Base-by-base conservation (phyloP, 1,284 basidiomycete genomes). In the Neolentinus lepideus region DNA sequence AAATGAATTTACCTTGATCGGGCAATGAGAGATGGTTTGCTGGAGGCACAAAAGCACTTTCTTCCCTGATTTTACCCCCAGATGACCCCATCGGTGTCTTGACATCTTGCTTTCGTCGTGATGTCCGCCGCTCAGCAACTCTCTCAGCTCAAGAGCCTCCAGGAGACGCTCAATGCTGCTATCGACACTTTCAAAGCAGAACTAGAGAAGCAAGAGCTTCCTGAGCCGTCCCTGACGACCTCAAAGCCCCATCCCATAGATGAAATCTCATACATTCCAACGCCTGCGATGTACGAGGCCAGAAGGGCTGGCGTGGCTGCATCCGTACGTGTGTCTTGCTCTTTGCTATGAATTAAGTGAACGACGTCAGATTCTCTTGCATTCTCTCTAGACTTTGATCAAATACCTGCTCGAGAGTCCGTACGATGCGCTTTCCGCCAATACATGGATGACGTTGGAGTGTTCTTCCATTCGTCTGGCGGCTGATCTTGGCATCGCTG, bases 131-230 rank as follows among this genome's bases (percentile, higher is more conserved):
- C 22, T 6, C 47, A 50, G 16, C 22, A 25, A 25, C 51, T 68
- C 54, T 71, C 70, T 48, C 69, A 72, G 62, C 61, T 72, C 46
- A 67, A 66, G 38, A 69, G 67, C 58, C 65, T 72, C 33, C 71
- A 72, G 56, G 62, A 64, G 48, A 68, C 71, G 43, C 65, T 72
- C 56, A 72, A 72, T 57, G 60, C 54, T 33, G 70, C 71, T 3
- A 63, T 72, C 43, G 69, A 72, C 57, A 62, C 62, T 16, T 69
- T 70, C 63, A 71, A 71, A 58, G 67, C 68, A 11, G 71, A 71
- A 56, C 61, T 71, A 27, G 64, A 65, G 25, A 63, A 66, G 22
- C 68, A 71, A 52, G 61, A 66, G 48, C 59, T 72, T 4, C 61
- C 66, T 8, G 67, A 69, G 56, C 68, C 69, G 1, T 71, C 70